Evolutionary conservation across 1,284 basidiomycete species (phyloP).

Genomic region (Ceratobasidium sp.): DNA sequence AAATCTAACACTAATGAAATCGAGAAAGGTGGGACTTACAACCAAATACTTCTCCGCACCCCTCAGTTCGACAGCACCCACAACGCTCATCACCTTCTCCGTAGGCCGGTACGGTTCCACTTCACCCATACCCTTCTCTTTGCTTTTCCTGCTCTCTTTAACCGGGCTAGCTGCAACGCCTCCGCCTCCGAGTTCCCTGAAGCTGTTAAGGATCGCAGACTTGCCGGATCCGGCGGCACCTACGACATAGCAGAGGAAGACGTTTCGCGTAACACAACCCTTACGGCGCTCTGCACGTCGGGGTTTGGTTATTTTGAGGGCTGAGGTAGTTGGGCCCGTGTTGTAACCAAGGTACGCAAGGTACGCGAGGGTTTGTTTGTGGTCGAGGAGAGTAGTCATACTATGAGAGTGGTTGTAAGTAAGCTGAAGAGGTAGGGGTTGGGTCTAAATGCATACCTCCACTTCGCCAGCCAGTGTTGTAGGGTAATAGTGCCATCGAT

Average conservation of each 20-base stretch:
- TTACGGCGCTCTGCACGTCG: constrained; percentile 89
- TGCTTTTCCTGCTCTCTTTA: constrained; percentile 76
- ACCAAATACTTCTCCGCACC: constrained; percentile 97
- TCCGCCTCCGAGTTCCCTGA: constrained; percentile 32
- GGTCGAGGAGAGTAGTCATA: constrained; percentile 96
- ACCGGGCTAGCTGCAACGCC: constrained; percentile 65
- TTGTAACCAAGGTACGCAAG: constrained; percentile 95
- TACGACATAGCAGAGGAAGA: constrained; percentile 93
- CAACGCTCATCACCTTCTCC: constrained; percentile 90
- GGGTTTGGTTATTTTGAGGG: constrained; percentile 84
- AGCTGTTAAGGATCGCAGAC: constrained; percentile 79
- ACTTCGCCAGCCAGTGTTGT: constrained; percentile 98
- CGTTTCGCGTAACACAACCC: constrained; percentile 88
- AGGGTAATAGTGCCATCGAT: constrained; percentile 92
- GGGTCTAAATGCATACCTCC: constrained; percentile 76
- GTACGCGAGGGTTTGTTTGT: constrained; percentile 92
- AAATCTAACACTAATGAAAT: neutral
- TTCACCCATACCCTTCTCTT: constrained; percentile 53
- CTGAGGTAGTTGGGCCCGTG: constrained; percentile 77
- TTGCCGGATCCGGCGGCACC: constrained; percentile 98
- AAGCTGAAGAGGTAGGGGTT: neutral
- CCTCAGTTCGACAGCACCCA: constrained; percentile 94
- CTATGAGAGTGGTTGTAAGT: constrained; percentile 60
- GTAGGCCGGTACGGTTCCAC: constrained; percentile 84
- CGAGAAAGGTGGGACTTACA: constrained; percentile 65